These are phyloP conservation scores for Przewalskia tangutica DNA, from an alignment of 257 asterid species.

Conservation along the genomic window DNA sequence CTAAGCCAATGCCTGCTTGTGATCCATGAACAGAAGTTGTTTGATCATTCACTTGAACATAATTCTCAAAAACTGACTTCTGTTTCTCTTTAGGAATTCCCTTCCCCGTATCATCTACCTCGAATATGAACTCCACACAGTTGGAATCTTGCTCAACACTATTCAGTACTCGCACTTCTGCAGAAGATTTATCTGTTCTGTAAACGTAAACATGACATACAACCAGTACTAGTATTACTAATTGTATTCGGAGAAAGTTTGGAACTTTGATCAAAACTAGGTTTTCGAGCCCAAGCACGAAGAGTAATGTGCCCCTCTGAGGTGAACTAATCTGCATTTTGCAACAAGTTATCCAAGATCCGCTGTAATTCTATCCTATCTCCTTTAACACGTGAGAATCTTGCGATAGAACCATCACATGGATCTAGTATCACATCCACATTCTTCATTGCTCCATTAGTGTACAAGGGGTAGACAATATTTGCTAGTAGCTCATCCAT, in stretches of 20 bases:
- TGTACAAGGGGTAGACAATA: constrained; percentile 48
- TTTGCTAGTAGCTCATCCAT: constrained; percentile 50
- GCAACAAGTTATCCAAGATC: constrained; percentile 52
- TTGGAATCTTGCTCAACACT: constrained; percentile 28
- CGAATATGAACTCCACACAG: constrained; percentile 47
- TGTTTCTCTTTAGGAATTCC: constrained; percentile 32
- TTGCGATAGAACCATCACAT: constrained; percentile 40
- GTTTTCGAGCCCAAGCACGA: constrained; percentile 54
- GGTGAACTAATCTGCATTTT: constrained; percentile 77
- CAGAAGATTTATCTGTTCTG: constrained; percentile 8
- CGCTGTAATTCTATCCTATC: constrained; percentile 59
- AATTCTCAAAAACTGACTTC: constrained; percentile 60
- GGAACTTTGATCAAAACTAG: constrained; percentile 18
- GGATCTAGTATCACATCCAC: constrained; percentile 70
- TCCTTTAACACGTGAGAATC: constrained; percentile 36
- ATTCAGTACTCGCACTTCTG: constrained; percentile 13
- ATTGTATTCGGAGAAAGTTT: too few species aligned
- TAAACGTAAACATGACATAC: constrained; percentile 20
- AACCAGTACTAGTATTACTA: constrained; percentile 2
- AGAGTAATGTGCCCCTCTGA: constrained; percentile 52
- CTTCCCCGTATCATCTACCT: constrained; percentile 50
- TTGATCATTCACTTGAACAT: constrained; percentile 58
- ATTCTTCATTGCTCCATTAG: constrained; percentile 49
- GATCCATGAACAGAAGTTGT: constrained; percentile 13
- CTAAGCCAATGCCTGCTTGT: constrained; percentile 68